Conservation (phyloP, 2,329 filamentous ascomycete genomes). For the Epichloe gansuensis region DNA sequence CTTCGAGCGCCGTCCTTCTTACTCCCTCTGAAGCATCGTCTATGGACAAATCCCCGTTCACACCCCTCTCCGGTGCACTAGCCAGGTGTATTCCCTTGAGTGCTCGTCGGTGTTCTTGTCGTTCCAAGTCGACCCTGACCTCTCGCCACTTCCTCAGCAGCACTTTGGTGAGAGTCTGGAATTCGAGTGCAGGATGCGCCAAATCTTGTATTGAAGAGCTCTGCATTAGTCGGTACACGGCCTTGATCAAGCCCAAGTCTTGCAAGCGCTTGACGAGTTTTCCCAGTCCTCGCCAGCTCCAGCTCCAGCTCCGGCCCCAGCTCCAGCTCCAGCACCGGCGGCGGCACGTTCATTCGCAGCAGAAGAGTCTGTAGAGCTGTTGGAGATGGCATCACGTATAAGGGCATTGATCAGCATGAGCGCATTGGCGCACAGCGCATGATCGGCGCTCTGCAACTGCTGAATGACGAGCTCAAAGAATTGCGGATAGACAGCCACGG, state of each 20-base stretch:
- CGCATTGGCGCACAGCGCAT: slow-evolving; percentile 89
- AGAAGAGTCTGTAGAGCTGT: slow-evolving; percentile 41
- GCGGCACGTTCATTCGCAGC: slow-evolving; percentile 16
- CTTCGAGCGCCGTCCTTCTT: slow-evolving; percentile 50
- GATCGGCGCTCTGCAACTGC: slow-evolving; percentile 85
- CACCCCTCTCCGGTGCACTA: slow-evolving; percentile 52
- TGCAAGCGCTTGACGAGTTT: slow-evolving; percentile 85
- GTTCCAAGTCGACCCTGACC: slow-evolving; percentile 71
- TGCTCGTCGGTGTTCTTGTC: slow-evolving; percentile 75
- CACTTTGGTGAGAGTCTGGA: slow-evolving; percentile 82
- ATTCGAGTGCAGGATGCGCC: slow-evolving; percentile 81
- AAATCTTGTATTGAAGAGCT: slow-evolving; percentile 84
- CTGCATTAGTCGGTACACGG: slow-evolving; percentile 88
- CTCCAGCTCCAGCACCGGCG: slow-evolving; percentile 9
- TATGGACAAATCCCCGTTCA: slow-evolving; percentile 25
- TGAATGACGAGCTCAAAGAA: slow-evolving; percentile 92
- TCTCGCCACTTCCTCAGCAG: slow-evolving; percentile 81
- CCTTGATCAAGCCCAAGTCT: slow-evolving; percentile 83
- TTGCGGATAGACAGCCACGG: slow-evolving; percentile 79
- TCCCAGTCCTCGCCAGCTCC: slow-evolving; percentile 62
- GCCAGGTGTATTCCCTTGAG: slow-evolving; percentile 77
- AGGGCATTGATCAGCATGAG: slow-evolving; percentile 91
- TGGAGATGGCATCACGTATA: slow-evolving; percentile 80
- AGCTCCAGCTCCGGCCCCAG: slow-evolving; percentile 8
- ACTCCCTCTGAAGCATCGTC: slow-evolving; percentile 21